Evolutionary conservation across 192 early-diverging fungal species (phyloP).

Genomic region (Haplosporangium gracile): DNA sequence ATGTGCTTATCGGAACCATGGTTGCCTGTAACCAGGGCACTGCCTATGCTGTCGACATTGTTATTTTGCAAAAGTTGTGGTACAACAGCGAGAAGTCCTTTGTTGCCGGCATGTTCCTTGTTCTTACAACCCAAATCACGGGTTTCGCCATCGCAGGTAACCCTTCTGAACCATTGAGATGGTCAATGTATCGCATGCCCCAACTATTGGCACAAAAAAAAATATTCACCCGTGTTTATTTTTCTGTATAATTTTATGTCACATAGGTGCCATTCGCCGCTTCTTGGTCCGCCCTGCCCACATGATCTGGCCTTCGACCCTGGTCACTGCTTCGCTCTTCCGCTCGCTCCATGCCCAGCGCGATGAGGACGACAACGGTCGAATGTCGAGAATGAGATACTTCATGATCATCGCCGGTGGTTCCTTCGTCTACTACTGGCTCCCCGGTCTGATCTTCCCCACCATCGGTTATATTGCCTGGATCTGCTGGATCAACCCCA

Average conservation of each 20-base stretch:
- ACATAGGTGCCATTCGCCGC: conserved; percentile 41
- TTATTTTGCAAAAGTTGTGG: conserved; percentile 62
- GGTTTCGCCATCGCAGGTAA: conserved; percentile 54
- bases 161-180: background rate
- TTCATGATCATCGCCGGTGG: conserved; percentile 65
- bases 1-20: conserved; percentile 66
- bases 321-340: conserved; percentile 82
- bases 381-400: conserved; percentile 62
- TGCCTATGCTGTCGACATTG: conserved; percentile 66
- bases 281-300: conserved; percentile 83
- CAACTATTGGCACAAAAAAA: background rate
- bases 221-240: no score
- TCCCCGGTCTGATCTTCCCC: conserved; percentile 66
- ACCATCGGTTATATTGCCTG: conserved; percentile 58
- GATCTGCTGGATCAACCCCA: conserved; percentile 61
- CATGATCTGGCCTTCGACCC: conserved; percentile 87
- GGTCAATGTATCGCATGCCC: background rate
- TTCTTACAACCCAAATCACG: conserved; percentile 65
- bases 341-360: conserved; percentile 72
- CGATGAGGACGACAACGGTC: conserved; percentile 19
- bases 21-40: conserved; percentile 56
- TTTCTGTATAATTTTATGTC: background rate
- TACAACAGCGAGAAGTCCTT: conserved; percentile 66
- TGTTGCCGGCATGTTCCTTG: conserved; percentile 60
- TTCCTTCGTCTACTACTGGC: conserved; percentile 67